Evolutionary conservation across 2,329 filamentous ascomycete species (phyloP), one percentile per base, ranked within the genome.

Genomic region (Aspergillus sclerotialis): DNA sequence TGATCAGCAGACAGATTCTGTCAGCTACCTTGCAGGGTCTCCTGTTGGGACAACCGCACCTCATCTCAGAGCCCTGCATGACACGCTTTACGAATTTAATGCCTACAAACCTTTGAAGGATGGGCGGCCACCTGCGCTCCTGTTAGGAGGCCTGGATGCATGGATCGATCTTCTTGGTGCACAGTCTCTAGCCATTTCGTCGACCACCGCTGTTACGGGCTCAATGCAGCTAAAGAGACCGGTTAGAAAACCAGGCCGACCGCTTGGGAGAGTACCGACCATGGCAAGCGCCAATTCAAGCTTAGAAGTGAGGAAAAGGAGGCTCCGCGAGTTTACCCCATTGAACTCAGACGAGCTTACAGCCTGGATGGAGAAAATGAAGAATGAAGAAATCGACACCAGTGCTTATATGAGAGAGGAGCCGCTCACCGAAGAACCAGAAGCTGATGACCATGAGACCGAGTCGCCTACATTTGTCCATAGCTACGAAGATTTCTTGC

Each of bases 81-180:
- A 87, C 42, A 88, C 90, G 1, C 67, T 98, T 4, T 79, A 80
- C 33, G 80, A 92, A 37, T 93, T 89, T 60, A 94, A 89, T 46
- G 84, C 82, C 38, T 79, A 81, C 11, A 85, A 83, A 46, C 81
- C 82, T 7, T 64, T 94, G 19, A 82, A 64, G 30, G 64, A 64
- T 37, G 66, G 78, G 38, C 72, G 78, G 16, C 72, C 75, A 3
- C 89, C 90, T 0, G 84, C 87, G 36, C 69, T 98, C 19, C 67
- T 98, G 2, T 68, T 75, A 33, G 92, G 92, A 12, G 92, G 92
- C 0, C 60, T 98, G 8, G 78, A 89, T 47, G 84, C 87, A 4
- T 98, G 92, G 92, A 66, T 79, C 12, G 82, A 92, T 49, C 63
- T 92, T n/a, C 71, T 94, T 49, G 90, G 92, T 2, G 64, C 69